phyloP scores from a whole-genome alignment of 805 yeast genomes.

The Dipodascus geniculatus region DNA sequence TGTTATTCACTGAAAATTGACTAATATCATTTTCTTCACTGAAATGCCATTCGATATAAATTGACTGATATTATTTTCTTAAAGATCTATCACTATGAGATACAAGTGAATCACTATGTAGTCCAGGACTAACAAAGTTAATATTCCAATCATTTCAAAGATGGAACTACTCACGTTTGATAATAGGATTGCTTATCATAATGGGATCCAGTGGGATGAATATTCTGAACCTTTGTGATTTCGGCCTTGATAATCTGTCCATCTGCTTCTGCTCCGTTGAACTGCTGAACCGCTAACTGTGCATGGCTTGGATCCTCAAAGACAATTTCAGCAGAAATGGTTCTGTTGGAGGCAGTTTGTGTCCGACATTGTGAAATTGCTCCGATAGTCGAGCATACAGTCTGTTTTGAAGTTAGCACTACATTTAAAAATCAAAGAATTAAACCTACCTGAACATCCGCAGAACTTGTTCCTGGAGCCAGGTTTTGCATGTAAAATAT shows the following conservation, averaged over 20 bases:
- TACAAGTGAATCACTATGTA: background rate
- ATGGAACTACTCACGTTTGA: background rate
- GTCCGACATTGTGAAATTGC: constrained; percentile 15
- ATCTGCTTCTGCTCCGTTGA: constrained; percentile 38
- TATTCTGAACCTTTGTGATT: constrained; percentile 17
- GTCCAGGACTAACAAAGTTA: background rate
- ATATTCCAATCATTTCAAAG: too few relatives aligned
- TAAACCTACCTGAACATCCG: constrained; percentile 19
- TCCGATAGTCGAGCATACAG: constrained; percentile 11
- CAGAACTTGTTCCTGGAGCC: constrained; percentile 23
- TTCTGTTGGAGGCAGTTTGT: constrained; percentile 6
- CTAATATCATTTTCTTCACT: too few relatives aligned
- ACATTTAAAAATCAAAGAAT: too few relatives aligned
- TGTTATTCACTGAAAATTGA: too few relatives aligned
- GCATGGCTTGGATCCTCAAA: constrained; percentile 23
- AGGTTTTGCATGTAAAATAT: constrained; percentile 15
- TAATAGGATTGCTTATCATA: background rate
- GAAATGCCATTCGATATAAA: background rate
- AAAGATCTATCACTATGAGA: background rate
- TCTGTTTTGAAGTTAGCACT: background rate
- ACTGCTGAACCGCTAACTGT: constrained; percentile 21
- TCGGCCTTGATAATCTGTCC: constrained; percentile 31
- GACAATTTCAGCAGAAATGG: constrained; percentile 19
- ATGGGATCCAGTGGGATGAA: constrained; percentile 2
- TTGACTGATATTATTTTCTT: too few relatives aligned